A percentile compares a stretch with the other conserved stretches of the same genome.
These are phyloP conservation scores for Blakeslea trispora DNA, from an alignment of 371 early-diverging fungal genomes.

Conservation along the genomic window DNA sequence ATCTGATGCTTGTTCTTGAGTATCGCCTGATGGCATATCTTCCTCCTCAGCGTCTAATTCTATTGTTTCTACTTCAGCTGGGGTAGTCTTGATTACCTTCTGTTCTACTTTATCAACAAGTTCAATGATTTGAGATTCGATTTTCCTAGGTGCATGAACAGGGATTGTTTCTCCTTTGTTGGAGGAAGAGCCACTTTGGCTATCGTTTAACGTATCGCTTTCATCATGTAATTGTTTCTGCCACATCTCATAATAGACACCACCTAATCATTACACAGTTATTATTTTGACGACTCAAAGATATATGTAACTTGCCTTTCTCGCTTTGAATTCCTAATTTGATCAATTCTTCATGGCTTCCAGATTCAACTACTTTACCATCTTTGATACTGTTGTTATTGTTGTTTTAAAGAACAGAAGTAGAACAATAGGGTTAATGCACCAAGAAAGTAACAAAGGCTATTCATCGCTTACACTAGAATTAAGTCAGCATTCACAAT, in stretches of 20 bases:
- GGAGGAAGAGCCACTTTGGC: not conserved
- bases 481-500: slow-evolving; percentile 74
- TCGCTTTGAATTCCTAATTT: slow-evolving; percentile 18
- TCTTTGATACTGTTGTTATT: slow-evolving; percentile 47
- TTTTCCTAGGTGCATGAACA: not conserved
- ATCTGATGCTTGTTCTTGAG: not conserved
- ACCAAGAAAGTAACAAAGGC: not conserved
- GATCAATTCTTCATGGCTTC: slow-evolving; percentile 79
- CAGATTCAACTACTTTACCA: slow-evolving; percentile 80
- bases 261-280: slow-evolving; percentile 13
- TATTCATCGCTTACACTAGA: slow-evolving; percentile 40
- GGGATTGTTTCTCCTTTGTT: not conserved
- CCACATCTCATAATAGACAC: slow-evolving; percentile 83
- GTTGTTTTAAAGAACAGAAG: no score
- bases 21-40: not conserved
- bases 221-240: slow-evolving; percentile 75
- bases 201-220: slow-evolving; percentile 2
- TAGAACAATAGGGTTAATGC: not conserved
- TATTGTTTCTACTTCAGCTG: not conserved
- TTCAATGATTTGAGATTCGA: not conserved
- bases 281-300: not conserved
- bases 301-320: slow-evolving; percentile 11
- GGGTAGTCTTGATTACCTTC: not conserved
- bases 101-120: not conserved
- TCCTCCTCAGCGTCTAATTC: not conserved